These are phyloP conservation scores for Stemphylium beticola DNA, from an alignment of 2,329 filamentous ascomycete genomes.

Conservation along the genomic window DNA sequence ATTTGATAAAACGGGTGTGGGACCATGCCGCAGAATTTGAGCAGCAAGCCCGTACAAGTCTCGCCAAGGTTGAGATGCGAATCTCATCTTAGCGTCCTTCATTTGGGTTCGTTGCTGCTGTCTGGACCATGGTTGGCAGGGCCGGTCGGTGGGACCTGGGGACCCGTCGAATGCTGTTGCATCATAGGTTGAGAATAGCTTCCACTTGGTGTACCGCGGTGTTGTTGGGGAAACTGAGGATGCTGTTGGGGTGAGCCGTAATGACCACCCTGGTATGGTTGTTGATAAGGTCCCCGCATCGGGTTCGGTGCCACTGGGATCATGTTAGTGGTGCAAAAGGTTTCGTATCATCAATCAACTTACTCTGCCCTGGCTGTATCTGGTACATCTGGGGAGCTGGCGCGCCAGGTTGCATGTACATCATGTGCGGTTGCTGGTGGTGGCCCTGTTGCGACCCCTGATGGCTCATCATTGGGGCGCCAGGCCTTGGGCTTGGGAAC, in stretches of 20 bases:
- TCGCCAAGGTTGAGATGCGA: constrained; percentile 19
- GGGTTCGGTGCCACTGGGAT: constrained; percentile 41
- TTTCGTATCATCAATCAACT: constrained; percentile 51
- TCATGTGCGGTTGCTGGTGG: constrained; percentile 64
- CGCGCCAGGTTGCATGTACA: constrained; percentile 76
- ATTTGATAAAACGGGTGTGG: constrained; percentile 21
- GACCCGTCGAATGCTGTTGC: constrained; percentile 48
- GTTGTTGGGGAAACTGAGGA: constrained; percentile 49
- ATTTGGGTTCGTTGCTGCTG: constrained; percentile 46
- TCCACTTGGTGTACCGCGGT: constrained; percentile 49
- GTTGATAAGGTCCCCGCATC: constrained; percentile 48
- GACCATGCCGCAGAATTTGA: constrained; percentile 10
- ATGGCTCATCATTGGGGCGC: constrained; percentile 89
- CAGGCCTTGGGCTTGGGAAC: constrained; percentile 86
- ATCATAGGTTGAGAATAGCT: constrained; percentile 52
- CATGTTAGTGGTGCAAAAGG: constrained; percentile 13
- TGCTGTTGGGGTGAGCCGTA: constrained; percentile 50
- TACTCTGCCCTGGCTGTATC: constrained; percentile 76
- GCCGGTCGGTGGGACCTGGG: constrained; percentile 44
- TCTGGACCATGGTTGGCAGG: constrained; percentile 45
- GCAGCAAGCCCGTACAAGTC: constrained; percentile 11
- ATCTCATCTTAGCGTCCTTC: constrained; percentile 21
- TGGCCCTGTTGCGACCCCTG: constrained; percentile 94
- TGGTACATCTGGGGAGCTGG: constrained; percentile 78
- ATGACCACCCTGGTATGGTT: constrained; percentile 48